Evolutionary conservation across 208 protist genomes (phyloP).

Genomic region (Vickermania ingenoplastis): DNA sequence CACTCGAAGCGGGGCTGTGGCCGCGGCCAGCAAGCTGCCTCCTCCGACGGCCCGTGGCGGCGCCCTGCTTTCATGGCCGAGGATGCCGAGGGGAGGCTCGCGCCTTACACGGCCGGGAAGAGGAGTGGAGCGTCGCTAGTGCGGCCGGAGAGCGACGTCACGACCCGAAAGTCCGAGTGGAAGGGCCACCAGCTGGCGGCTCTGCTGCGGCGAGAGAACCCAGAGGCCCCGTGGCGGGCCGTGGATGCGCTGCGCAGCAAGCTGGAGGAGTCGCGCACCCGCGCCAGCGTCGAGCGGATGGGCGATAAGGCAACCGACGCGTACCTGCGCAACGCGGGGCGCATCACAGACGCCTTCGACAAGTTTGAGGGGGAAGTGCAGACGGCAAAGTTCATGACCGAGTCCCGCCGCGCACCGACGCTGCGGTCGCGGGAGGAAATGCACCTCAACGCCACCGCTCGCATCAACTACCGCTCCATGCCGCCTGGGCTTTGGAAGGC

Average conservation of each 20-base stretch:
- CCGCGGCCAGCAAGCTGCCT: slow-evolving; percentile 12
- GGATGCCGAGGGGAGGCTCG: slow-evolving; percentile 49
- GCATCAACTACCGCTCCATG: slow-evolving; percentile 87
- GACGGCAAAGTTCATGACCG: slow-evolving; percentile 73
- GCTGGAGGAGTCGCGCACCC: slow-evolving; percentile 25
- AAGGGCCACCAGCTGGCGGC: slow-evolving; percentile 37
- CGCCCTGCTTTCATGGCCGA: slow-evolving; percentile 37
- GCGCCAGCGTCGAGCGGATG: slow-evolving; percentile 47
- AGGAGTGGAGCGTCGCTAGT: slow-evolving; percentile 50
- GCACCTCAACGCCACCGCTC: slow-evolving; percentile 81
- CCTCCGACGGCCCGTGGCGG: slow-evolving; percentile 12
- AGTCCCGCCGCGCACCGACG: slow-evolving; percentile 60
- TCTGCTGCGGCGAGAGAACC: slow-evolving; percentile 32
- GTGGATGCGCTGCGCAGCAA: slow-evolving; percentile 23
- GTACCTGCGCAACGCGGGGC: slow-evolving; percentile 54
- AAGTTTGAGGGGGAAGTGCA: slow-evolving; percentile 82
- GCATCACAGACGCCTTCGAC: slow-evolving; percentile 70
- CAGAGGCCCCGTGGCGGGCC: slow-evolving; percentile 58
- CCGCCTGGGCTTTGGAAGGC: slow-evolving; percentile 79
- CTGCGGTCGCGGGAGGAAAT: slow-evolving; percentile 80
- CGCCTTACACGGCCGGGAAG: slow-evolving; percentile 39
- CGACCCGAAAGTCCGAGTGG: slow-evolving; percentile 41
- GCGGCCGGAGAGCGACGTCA: slow-evolving; percentile 11
- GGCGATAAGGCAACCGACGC: slow-evolving; percentile 52
- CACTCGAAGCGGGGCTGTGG: no score